Conservation (phyloP, 2,329 filamentous ascomycete species). For the Domatiomyces globalis region DNA sequence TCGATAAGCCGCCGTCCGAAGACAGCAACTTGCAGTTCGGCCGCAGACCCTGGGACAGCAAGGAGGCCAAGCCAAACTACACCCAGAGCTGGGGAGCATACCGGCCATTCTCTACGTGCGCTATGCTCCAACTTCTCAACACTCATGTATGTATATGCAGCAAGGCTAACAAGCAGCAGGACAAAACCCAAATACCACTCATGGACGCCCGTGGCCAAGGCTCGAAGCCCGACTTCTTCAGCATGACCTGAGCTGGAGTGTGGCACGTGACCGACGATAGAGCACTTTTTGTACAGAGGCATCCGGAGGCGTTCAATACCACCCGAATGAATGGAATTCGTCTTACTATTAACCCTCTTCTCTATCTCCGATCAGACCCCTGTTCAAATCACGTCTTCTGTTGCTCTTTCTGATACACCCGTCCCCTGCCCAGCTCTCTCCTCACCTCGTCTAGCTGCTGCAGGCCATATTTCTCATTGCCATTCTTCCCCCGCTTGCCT, state of each 20-base stretch:
- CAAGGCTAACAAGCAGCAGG: conserved; percentile 9
- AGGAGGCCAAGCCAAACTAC: conserved; percentile 57
- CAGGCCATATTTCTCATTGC: conserved; percentile 64
- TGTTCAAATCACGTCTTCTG: not conserved
- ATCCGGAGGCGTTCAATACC: too few relatives aligned
- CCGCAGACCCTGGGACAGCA: conserved; percentile 61
- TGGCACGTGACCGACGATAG: conserved; percentile 7
- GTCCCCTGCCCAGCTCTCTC: conserved; percentile 61
- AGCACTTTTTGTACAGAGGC: not conserved
- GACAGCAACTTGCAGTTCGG: conserved; percentile 58
- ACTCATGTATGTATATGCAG: conserved; percentile 1
- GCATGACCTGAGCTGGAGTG: conserved; percentile 3
- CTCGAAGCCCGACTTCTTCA: conserved; percentile 12
- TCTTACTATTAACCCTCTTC: not conserved
- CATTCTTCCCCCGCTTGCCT: conserved; percentile 58
- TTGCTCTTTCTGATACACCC: conserved; percentile 29
- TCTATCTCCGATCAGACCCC: not conserved
- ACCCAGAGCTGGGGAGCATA: conserved; percentile 67
- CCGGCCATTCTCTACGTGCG: conserved; percentile 86
- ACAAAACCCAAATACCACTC: conserved; percentile 24
- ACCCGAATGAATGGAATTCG: not conserved
- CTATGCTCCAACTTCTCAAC: not conserved
- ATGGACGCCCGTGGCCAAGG: conserved; percentile 23
- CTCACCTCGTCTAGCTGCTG: conserved; percentile 86
- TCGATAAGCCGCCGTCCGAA: conserved; percentile 69